A percentile compares a stretch with the other conserved stretches of the same genome.
phyloP scores from a whole-genome alignment of 805 yeast genomes.

The Sungouiozyma intestinalis region DNA sequence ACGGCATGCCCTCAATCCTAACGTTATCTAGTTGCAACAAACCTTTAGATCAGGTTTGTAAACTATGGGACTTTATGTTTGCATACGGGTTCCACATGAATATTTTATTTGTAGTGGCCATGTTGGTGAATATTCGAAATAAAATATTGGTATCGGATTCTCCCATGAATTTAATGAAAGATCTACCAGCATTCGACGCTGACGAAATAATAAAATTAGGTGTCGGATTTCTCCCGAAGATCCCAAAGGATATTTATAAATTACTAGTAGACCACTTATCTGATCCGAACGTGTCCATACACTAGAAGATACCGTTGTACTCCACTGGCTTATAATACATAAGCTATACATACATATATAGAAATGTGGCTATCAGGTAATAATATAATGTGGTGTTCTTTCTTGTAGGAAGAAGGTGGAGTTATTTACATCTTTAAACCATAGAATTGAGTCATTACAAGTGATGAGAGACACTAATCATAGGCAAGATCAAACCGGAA shows the following conservation, averaged over 20 bases:
- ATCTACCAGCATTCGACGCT: slow-evolving; percentile 60
- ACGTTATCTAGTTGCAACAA: slow-evolving; percentile 87
- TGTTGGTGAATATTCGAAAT: slow-evolving; percentile 60
- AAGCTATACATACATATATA: no score
- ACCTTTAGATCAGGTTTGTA: slow-evolving; percentile 61
- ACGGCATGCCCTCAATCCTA: slow-evolving; percentile 74
- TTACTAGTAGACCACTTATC: slow-evolving; percentile 25
- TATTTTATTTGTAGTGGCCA: slow-evolving; percentile 68
- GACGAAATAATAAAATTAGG: slow-evolving; percentile 68
- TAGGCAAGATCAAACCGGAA: slow-evolving; percentile 45
- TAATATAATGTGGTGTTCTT: no score
- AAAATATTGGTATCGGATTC: slow-evolving; percentile 41
- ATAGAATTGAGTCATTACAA: no score
- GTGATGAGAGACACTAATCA: no score
- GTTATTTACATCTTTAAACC: no score
- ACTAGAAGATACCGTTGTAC: no score
- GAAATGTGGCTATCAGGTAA: no score
- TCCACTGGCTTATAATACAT: no score
- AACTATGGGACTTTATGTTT: slow-evolving; percentile 82
- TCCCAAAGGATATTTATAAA: slow-evolving; percentile 53
- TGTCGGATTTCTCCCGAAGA: slow-evolving; percentile 64
- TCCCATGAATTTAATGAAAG: slow-evolving; percentile 65
- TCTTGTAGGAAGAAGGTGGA: no score
- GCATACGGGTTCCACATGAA: slow-evolving; percentile 90
- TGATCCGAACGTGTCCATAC: slow-evolving; percentile 9